Percentiles rank a stretch among this genome's conserved stretches.
phyloP scores from a whole-genome alignment of 1,284 basidiomycete genomes.

The Ustilago bromivora region DNA sequence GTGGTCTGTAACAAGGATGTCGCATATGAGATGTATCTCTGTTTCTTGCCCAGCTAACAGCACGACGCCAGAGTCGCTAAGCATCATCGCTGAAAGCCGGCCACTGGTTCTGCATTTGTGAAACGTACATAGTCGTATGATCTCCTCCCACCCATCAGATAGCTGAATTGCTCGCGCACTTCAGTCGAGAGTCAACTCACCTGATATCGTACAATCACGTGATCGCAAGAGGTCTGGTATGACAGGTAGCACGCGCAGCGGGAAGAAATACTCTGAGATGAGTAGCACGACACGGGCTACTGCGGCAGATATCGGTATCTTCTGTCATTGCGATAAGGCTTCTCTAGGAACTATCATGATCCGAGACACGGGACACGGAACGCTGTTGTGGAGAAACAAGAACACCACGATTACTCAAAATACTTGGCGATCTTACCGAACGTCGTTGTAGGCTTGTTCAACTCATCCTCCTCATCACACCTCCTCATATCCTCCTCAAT shows the following conservation, averaged over 20 bases:
- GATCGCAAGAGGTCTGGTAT: neutral
- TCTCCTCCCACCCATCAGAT: neutral
- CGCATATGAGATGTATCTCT: neutral
- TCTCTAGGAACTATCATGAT: neutral
- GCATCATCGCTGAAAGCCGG: neutral
- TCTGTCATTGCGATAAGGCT: neutral
- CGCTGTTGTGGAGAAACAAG: neutral
- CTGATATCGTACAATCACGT: neutral
- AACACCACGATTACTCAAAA: constrained; percentile 11
- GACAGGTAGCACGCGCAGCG: neutral
- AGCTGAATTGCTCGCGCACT: neutral
- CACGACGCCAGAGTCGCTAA: neutral
- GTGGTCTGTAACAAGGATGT: neutral
- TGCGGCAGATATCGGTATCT: neutral
- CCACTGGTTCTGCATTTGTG: neutral
- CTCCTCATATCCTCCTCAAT: constrained; percentile 42
- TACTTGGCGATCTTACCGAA: constrained; percentile 21
- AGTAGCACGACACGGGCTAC: neutral
- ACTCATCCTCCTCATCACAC: constrained; percentile 27
- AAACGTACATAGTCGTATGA: neutral
- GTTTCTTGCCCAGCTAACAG: neutral
- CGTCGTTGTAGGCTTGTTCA: constrained; percentile 18
- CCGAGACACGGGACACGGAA: neutral
- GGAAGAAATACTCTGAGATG: neutral
- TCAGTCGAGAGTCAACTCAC: neutral